These are phyloP conservation scores for Trypanosoma boissoni DNA, from an alignment of 208 protist genomes.

Conservation along the genomic window DNA sequence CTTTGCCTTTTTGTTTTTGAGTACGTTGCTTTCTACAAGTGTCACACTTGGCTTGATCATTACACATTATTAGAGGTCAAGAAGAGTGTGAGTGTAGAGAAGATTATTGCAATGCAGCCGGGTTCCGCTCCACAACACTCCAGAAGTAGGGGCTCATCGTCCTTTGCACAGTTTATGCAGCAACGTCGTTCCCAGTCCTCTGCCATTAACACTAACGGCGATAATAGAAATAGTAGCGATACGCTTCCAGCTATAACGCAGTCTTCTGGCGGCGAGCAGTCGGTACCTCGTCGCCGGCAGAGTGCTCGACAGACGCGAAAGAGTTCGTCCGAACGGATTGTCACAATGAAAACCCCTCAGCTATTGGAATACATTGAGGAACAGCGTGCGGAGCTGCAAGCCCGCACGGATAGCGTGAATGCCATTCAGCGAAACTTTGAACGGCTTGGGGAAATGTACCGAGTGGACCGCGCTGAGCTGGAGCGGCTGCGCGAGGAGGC, in stretches of 20 bases:
- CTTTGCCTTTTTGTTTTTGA: too few species aligned
- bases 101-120: neutral
- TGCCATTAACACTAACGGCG: neutral
- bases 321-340: too few species aligned
- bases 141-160: neutral
- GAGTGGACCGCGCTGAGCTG: constrained; percentile 43
- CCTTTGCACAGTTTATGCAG: neutral
- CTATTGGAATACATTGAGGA: constrained; percentile 42
- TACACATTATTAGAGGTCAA: neutral
- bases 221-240: neutral
- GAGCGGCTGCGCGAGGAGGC: constrained; percentile 25
- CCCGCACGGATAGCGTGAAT: constrained; percentile 79
- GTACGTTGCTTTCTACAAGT: too few species aligned
- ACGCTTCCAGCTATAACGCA: too few species aligned
- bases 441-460: constrained; percentile 75
- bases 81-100: neutral
- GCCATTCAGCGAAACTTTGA: constrained; percentile 90
- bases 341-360: too few species aligned
- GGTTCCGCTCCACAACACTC: neutral
- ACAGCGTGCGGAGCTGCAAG: constrained; percentile 60
- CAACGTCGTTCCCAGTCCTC: neutral
- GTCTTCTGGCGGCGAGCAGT: too few species aligned
- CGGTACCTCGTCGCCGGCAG: too few species aligned
- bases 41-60: too few species aligned
- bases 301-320: too few species aligned